phyloP scores from a whole-genome alignment of 192 early-diverging fungal species.

The Coemansia sp. region DNA sequence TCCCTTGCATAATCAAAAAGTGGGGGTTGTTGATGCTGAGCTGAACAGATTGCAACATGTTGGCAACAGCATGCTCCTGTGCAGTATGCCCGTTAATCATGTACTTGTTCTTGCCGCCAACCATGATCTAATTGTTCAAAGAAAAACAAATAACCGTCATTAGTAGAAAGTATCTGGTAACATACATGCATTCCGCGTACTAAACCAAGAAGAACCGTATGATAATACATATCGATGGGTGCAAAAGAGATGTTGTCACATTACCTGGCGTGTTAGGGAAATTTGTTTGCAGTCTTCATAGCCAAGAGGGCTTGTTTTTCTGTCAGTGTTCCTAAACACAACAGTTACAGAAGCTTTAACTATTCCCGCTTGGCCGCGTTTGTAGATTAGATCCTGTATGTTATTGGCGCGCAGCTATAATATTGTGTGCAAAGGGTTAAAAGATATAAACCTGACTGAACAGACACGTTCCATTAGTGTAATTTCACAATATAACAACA shows the following conservation, averaged over 20 bases:
- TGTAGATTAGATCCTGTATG: conserved; percentile 97
- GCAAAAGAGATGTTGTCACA: not conserved
- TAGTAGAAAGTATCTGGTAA: not conserved
- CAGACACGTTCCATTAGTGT: no score
- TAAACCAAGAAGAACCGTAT: no score
- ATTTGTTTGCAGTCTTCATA: conserved; percentile 86
- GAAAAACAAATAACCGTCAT: not conserved
- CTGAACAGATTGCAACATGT: conserved; percentile 95
- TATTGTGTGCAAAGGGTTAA: not conserved
- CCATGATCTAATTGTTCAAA: conserved; percentile 52
- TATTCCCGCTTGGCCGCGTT: conserved; percentile 98
- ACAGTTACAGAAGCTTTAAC: conserved; percentile 97
- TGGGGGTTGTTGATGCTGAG: conserved; percentile 99
- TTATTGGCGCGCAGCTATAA: conserved; percentile 83
- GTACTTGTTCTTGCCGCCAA: conserved; percentile 95
- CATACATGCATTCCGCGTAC: no score
- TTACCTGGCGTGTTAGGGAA: conserved; percentile 93
- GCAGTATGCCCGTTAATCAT: conserved; percentile 92
- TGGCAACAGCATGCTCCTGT: conserved; percentile 86
- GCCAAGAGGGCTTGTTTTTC: conserved; percentile 80
- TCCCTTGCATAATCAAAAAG: conserved; percentile 99
- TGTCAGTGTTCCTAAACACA: conserved; percentile 92
- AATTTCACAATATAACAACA: no score
- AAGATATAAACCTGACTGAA: no score
- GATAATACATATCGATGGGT: not conserved